A percentile compares a stretch with the other conserved stretches of the same genome.
Evolutionary conservation across 2,329 filamentous ascomycete species (phyloP).

Genomic region (Cadophora gregata): DNA sequence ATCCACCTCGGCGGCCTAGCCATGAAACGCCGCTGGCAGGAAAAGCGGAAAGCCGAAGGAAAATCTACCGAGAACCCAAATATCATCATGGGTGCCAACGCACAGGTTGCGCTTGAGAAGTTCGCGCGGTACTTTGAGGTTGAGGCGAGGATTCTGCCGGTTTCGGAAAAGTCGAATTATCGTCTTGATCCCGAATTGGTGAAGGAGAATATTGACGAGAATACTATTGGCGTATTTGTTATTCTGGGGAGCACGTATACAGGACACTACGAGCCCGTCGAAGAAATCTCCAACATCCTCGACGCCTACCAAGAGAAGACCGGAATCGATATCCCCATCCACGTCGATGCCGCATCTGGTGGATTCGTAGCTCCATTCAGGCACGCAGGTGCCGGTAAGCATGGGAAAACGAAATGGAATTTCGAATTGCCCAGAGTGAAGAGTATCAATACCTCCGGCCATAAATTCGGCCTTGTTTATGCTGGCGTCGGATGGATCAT

Average conservation of each 20-base stretch:
- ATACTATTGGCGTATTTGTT: conserved; percentile 78
- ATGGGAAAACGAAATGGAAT: conserved; percentile 62
- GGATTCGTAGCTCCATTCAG: conserved; percentile 68
- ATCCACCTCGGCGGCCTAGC: conserved; percentile 74
- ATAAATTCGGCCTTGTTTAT: conserved; percentile 69
- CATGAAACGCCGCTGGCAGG: conserved; percentile 79
- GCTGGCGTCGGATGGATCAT: conserved; percentile 74
- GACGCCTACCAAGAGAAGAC: conserved; percentile 67
- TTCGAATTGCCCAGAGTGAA: conserved; percentile 67
- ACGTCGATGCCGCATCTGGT: conserved; percentile 67
- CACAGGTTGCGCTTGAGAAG: conserved; percentile 75
- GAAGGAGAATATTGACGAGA: conserved; percentile 73
- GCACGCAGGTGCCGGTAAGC: conserved; percentile 54
- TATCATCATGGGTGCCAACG: conserved; percentile 77
- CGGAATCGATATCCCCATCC: conserved; percentile 70
- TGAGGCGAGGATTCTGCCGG: conserved; percentile 68
- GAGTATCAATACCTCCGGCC: conserved; percentile 69
- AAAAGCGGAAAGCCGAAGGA: conserved; percentile 62
- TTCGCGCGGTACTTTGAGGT: conserved; percentile 78
- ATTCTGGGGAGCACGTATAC: conserved; percentile 77
- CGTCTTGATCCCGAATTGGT: conserved; percentile 68
- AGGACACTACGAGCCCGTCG: conserved; percentile 74
- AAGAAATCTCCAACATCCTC: conserved; percentile 69
- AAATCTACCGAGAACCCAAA: conserved; percentile 71
- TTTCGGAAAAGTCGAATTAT: conserved; percentile 64